phyloP scores from a whole-genome alignment of 2,329 filamentous ascomycete genomes.

The Cladosporium sp. region DNA sequence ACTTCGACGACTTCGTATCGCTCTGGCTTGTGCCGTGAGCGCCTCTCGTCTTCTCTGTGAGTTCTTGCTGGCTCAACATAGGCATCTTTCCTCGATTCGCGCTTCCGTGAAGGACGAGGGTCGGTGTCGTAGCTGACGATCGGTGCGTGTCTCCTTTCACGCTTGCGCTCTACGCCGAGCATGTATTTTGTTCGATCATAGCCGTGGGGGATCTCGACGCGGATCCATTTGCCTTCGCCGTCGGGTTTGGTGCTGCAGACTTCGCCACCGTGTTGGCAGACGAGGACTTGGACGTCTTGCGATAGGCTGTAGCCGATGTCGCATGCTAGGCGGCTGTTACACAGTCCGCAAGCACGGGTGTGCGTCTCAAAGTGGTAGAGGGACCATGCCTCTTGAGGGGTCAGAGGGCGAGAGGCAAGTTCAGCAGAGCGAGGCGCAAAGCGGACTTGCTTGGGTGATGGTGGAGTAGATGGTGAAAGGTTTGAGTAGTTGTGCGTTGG shows the following conservation, averaged over 20 bases:
- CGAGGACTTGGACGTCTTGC: conserved; percentile 4
- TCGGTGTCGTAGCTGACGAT: conserved; percentile 39
- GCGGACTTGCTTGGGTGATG: conserved; percentile 28
- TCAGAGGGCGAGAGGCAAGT: conserved; percentile 38
- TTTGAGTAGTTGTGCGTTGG: conserved; percentile 20
- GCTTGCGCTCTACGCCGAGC: conserved; percentile 37
- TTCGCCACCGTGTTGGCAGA: conserved; percentile 1
- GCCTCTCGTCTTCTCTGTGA: conserved; percentile 8
- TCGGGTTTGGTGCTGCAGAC: conserved; percentile 14
- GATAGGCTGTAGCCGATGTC: conserved; percentile 17
- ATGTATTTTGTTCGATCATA: conserved; percentile 39
- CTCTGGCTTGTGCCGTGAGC: conserved; percentile 6
- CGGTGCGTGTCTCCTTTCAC: conserved; percentile 19
- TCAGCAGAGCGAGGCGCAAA: conserved; percentile 24
- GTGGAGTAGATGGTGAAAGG: conserved; percentile 24
- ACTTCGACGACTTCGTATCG: conserved; percentile 18
- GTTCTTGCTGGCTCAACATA: conserved; percentile 16
- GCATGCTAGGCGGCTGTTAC: conserved; percentile 20
- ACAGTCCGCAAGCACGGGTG: conserved; percentile 41
- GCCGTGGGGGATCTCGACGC: conserved; percentile 41
- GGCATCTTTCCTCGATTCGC: conserved; percentile 18
- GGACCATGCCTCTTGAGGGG: conserved; percentile 41
- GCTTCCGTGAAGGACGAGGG: conserved; percentile 32
- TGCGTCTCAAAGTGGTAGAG: conserved; percentile 47
- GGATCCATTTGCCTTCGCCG: conserved; percentile 38